phyloP scores from a whole-genome alignment of 139 green algal species.

The Chlorella sp. region DNA sequence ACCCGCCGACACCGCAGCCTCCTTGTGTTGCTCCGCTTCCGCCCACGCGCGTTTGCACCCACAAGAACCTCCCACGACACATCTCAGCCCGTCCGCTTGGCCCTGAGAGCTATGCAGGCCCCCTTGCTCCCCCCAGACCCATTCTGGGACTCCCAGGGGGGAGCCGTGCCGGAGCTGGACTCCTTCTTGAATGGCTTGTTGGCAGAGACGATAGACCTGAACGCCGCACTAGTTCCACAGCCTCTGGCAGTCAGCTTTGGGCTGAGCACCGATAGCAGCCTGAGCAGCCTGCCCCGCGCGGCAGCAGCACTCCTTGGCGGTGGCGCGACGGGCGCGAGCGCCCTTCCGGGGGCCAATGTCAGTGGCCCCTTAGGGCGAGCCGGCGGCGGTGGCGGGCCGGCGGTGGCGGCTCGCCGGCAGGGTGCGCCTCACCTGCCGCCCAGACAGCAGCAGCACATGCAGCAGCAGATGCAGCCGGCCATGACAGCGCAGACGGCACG shows the following conservation, averaged over 20 bases:
- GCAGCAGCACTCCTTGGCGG: background rate
- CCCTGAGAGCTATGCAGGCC: background rate
- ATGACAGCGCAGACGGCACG: background rate
- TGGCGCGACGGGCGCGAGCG: background rate
- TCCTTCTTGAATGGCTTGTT: constrained; percentile 40
- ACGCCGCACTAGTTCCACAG: constrained; percentile 22
- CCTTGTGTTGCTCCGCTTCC: no score
- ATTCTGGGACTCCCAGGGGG: background rate
- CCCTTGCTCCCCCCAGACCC: background rate
- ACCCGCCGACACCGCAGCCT: no score
- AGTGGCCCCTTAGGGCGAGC: background rate
- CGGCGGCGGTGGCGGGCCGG: background rate
- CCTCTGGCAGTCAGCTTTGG: constrained; percentile 5
- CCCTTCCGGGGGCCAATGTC: background rate
- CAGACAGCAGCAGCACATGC: background rate
- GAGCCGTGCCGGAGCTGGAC: constrained; percentile 11
- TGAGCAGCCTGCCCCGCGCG: background rate
- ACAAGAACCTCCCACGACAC: no score
- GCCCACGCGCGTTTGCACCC: no score
- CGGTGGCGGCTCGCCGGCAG: background rate
- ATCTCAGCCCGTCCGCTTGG: no score
- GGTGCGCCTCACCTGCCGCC: background rate
- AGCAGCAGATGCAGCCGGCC: background rate
- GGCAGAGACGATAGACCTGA: constrained; percentile 6
- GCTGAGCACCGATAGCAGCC: background rate